phyloP scores from a whole-genome alignment of 371 early-diverging fungal genomes.

The Mucor saturninus region DNA sequence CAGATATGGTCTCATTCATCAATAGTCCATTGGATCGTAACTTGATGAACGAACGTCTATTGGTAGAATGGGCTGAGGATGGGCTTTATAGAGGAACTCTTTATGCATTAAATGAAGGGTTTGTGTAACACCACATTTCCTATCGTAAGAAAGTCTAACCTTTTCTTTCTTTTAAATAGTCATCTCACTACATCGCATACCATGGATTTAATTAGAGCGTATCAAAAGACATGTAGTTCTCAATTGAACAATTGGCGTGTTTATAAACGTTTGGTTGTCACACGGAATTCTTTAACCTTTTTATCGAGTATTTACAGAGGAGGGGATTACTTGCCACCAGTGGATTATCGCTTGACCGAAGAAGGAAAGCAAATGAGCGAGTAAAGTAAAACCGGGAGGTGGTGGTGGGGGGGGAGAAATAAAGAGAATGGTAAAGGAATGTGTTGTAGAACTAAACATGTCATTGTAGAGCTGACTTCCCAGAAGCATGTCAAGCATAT shows the following conservation, averaged over 20 bases:
- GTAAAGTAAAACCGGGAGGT: background rate
- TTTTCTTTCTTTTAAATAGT: background rate
- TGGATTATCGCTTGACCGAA: slow-evolving; percentile 15
- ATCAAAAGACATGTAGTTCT: slow-evolving; percentile 46
- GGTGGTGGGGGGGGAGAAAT: background rate
- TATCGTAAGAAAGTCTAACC: background rate
- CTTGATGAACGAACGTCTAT: slow-evolving; percentile 45
- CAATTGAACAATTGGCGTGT: slow-evolving; percentile 52
- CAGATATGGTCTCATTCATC: slow-evolving; percentile 39
- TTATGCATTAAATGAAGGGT: slow-evolving; percentile 58
- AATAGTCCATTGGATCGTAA: slow-evolving; percentile 23
- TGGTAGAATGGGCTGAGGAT: slow-evolving; percentile 71
- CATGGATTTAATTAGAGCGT: slow-evolving; percentile 45
- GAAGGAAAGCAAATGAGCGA: slow-evolving; percentile 20
- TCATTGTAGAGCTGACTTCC: slow-evolving; percentile 8
- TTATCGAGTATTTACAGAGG: slow-evolving; percentile 29
- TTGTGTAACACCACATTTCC: slow-evolving; percentile 19
- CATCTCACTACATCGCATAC: background rate
- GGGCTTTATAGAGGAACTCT: slow-evolving; percentile 69
- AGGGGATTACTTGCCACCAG: slow-evolving; percentile 34
- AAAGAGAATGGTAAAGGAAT: no score
- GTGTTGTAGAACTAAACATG: no score
- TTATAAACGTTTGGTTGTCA: slow-evolving; percentile 49
- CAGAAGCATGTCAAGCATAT: slow-evolving; percentile 8
- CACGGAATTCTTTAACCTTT: slow-evolving; percentile 35